These are phyloP conservation scores for Stereum hirsutum DNA, from an alignment of 1,284 basidiomycete species.

Conservation along the genomic window DNA sequence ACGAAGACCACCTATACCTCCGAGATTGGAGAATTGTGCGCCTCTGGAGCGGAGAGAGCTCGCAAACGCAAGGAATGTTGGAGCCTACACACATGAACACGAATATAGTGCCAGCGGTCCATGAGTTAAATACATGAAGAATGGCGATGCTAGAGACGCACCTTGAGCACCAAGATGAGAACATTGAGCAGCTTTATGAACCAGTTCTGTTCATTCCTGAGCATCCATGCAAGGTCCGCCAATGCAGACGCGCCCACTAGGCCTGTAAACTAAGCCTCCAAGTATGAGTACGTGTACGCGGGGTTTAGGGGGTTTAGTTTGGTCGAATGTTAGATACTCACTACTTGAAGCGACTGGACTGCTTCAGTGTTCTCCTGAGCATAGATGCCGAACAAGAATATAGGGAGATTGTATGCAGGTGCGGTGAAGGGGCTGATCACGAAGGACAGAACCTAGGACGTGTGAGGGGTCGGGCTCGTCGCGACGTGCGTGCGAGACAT, in stretches of 20 bases:
- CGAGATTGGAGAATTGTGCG: conserved; percentile 48
- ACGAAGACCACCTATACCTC: conserved; percentile 31
- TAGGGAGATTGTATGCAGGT: conserved; percentile 62
- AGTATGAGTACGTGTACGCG: background rate
- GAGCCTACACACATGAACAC: conserved; percentile 33
- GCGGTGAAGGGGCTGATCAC: conserved; percentile 44
- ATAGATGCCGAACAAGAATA: conserved; percentile 69
- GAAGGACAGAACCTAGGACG: conserved; percentile 44
- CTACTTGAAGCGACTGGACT: conserved; percentile 51
- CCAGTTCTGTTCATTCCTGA: conserved; percentile 41
- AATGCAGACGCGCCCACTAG: conserved; percentile 50
- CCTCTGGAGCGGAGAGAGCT: conserved; percentile 54
- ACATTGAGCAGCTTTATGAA: conserved; percentile 49
- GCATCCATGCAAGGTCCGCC: conserved; percentile 67
- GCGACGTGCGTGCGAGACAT: background rate
- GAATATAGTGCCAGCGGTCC: no score
- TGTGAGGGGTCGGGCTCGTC: background rate
- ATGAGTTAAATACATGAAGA: background rate
- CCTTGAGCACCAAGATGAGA: conserved; percentile 61
- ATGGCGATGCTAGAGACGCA: conserved; percentile 15
- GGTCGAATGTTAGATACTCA: conserved; percentile 20
- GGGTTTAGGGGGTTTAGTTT: conserved; percentile 1
- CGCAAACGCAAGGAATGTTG: conserved; percentile 51
- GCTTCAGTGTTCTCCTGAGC: conserved; percentile 61
- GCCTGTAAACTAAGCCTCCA: conserved; percentile 47